Conservation (phyloP, 352 stramenopile genomes). For the Thraustotheca clavata region DNA sequence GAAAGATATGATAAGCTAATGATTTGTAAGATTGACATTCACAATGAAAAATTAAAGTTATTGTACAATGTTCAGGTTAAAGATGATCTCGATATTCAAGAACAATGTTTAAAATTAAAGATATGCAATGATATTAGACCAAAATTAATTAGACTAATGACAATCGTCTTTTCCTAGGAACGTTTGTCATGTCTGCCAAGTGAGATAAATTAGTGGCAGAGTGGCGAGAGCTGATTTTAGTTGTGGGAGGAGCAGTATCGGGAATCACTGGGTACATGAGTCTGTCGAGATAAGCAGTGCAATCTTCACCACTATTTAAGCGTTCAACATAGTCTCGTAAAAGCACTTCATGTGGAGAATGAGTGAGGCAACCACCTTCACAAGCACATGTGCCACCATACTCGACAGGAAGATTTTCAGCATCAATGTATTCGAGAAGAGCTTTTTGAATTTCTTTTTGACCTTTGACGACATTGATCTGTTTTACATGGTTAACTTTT, state of each 20-base stretch:
- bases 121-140: too few relatives aligned
- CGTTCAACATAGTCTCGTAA: conserved; percentile 44
- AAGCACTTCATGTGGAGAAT: conserved; percentile 59
- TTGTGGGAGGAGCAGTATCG: neutral
- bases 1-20: too few relatives aligned
- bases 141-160: neutral
- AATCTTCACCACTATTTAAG: conserved; percentile 21
- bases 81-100: too few relatives aligned
- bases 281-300: neutral
- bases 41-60: too few relatives aligned
- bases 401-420: conserved; percentile 52
- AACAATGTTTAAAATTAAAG: too few relatives aligned
- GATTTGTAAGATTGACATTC: too few relatives aligned
- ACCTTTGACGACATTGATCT: conserved; percentile 43
- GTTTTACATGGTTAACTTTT: neutral
- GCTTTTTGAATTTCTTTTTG: conserved; percentile 61
- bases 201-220: neutral
- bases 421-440: conserved; percentile 54
- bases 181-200: neutral
- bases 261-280: neutral
- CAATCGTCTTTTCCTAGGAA: neutral
- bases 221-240: conserved; percentile 1
- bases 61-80: too few relatives aligned
- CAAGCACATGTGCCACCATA: conserved; percentile 54
- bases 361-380: conserved; percentile 44